phyloP scores from a whole-genome alignment of 768 basidiomycete species.

The Pleurotus cornucopiae region DNA sequence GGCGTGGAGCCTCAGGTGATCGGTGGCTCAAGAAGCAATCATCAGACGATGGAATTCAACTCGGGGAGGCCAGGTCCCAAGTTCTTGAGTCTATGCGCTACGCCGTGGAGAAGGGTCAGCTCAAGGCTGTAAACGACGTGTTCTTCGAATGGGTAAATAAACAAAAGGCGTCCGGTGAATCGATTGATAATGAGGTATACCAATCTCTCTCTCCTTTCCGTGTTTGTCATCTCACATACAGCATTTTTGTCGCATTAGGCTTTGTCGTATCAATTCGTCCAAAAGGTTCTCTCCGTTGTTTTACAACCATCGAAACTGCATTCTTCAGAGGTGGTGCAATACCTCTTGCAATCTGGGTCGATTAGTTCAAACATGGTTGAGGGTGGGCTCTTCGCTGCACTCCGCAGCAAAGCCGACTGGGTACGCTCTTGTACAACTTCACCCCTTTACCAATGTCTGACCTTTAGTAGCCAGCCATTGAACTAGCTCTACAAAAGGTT shows the following conservation, averaged over 20 bases:
- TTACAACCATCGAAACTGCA: slow-evolving; percentile 45
- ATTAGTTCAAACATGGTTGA: slow-evolving; percentile 62
- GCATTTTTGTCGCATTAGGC: not conserved
- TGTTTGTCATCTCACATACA: too few species aligned
- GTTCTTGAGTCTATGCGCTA: slow-evolving; percentile 20
- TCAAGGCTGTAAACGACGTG: slow-evolving; percentile 49
- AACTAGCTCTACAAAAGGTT: slow-evolving; percentile 49
- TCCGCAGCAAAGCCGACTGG: slow-evolving; percentile 65
- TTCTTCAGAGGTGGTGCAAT: slow-evolving; percentile 50
- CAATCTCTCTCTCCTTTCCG: not conserved
- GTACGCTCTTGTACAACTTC: slow-evolving; percentile 28
- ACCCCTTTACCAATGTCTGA: not conserved
- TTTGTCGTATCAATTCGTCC: slow-evolving; percentile 48
- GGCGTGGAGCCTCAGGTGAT: slow-evolving; percentile 37
- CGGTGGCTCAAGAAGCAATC: slow-evolving; percentile 39
- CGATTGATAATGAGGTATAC: not conserved
- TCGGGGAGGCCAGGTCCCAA: not conserved
- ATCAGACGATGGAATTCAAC: not conserved
- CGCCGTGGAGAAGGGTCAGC: slow-evolving; percentile 35
- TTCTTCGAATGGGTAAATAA: slow-evolving; percentile 61
- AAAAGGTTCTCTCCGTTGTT: slow-evolving; percentile 48
- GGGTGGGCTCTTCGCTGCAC: slow-evolving; percentile 48
- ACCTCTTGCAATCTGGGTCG: slow-evolving; percentile 52
- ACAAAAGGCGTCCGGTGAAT: slow-evolving; percentile 17
- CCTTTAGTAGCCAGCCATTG: slow-evolving; percentile 37